Evolutionary conservation across 805 yeast genomes (phyloP), one percentile per base, ranked within the genome.

Genomic region (Candida khao-thaluensis): DNA sequence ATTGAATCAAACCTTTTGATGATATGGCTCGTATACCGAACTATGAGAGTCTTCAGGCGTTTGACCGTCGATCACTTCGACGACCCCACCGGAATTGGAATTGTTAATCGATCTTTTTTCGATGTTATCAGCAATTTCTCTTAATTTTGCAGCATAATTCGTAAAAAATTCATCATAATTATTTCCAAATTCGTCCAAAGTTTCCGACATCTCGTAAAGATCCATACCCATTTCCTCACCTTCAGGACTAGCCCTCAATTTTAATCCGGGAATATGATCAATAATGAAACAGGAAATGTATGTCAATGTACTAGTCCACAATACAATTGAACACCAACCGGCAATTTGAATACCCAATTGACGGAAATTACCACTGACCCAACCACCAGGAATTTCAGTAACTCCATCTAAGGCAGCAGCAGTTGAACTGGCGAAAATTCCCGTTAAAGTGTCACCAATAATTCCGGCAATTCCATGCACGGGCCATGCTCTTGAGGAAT

Each of bases 221-320:
- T 75, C 81, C 65, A 74, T 65, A 22, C 80, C 81, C 66, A 69
- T 60, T 29, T 64, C 69, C 53, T 76, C 80, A 16, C 60, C 76
- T 46, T 68, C 77, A 14, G 58, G 67, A 15, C 58, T 32, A 6
- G 69, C 74, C 52, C 74, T 69, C 47, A 76, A 54, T 41, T 68
- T 58, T 38, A 65, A 56, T 3, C 79, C 79, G 8, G 82, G 81
- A 35, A 74, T 72, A 38, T 64, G 57, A 50, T 77, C 76, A 30
- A 77, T 71, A 12, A 69, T 46, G 44, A 68, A 71, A 45, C 76
- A 71, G 39, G 74, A 61, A 1, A 61, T 50, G 40, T 63, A 52
- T 0, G 79, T 72, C 38, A 66, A 63, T 15, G 60, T 62, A 18
- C 58, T 55, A 9, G 78, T 65, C 80, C 80, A 76, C 2, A 61